Evolutionary conservation across 108 stramenopile species (phyloP).

Genomic region (Phaeodactylum tricornutum): DNA sequence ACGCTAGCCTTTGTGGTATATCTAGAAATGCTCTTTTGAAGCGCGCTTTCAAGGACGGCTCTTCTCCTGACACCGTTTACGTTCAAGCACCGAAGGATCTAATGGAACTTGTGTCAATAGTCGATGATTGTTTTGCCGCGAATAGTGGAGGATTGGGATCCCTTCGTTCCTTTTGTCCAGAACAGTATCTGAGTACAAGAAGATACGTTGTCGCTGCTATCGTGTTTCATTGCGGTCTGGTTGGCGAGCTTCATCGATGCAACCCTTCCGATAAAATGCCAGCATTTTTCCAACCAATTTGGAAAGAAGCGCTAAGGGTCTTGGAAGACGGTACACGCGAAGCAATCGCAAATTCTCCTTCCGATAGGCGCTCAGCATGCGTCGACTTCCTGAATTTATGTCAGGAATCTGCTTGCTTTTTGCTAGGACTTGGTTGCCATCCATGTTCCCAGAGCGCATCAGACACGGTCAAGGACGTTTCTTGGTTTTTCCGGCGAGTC

Average conservation of each 20-base stretch:
- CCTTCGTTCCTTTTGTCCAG: conserved; percentile 37
- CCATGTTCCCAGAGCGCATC: neutral
- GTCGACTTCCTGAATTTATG: no score
- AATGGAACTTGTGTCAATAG: no score
- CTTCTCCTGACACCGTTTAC: no score
- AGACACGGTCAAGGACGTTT: neutral
- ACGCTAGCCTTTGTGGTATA: no score
- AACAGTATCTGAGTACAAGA: conserved; percentile 29
- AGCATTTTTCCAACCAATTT: conserved; percentile 16
- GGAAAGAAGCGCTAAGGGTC: conserved; percentile 33
- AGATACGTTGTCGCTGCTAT: conserved; percentile 30
- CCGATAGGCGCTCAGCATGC: no score
- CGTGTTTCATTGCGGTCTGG: conserved; percentile 31
- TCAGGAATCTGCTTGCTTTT: neutral
- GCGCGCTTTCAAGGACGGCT: no score
- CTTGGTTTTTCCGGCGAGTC: neutral
- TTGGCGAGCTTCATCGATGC: neutral
- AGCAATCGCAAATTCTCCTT: neutral
- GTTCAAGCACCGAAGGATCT: no score
- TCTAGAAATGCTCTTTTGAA: no score
- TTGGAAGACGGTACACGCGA: conserved; percentile 58
- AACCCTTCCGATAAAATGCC: conserved; percentile 8
- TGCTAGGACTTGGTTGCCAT: neutral
- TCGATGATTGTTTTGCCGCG: neutral
- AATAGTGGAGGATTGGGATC: conserved; percentile 33